Base-by-base conservation (phyloP, 2,329 filamentous ascomycete genomes). In the Ophiocordyceps camponoti-floridani region DNA sequence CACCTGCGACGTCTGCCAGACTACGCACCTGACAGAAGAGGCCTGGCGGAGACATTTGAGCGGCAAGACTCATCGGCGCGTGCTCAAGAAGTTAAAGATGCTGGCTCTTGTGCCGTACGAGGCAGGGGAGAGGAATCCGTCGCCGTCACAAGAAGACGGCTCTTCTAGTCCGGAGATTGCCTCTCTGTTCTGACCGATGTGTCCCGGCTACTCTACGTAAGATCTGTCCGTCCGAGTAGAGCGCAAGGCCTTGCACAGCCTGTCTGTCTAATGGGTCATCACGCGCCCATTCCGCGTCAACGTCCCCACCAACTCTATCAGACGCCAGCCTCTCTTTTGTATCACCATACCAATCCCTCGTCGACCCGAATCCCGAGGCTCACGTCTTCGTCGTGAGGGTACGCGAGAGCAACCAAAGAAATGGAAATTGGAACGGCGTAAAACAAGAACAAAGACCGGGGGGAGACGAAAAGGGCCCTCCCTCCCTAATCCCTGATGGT, bases 1-100 rank as follows among this genome's bases (percentile, higher is more conserved):
- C 51, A 73, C 70, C 16, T 98, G 91, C 54, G 77, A 85, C 3
- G 51, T 78, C 1, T 98, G 91, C 56, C 64, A 85, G 52, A 72
- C 73, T 46, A 75, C 76, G 19, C 61, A 71, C 4, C 57, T 79
- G 44, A 75, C 72, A 3, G 73, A 79, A 49, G 64, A 71, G 47
- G 60, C 60, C 2, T 68, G 63, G 64, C 48, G 57, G 37, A 56
- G 60, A 46, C 64, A 67, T 44, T 47, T 65, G 10, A 62, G 59
- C 47, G 60, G 62, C 40, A 48, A 54, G 10, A 51, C 56, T 14
- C 65, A 68, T 44, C 56, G 57, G 5, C 51, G 59, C 14, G 53
- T 55, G 6, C 40, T 58, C 28, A 59, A 58, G 35, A 62, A 53
- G 51, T 63, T 57, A 45, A 63, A 61, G 45, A 62, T 54, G 45